Percentiles rank a stretch among this genome's conserved stretches.
Conservation (phyloP, 2,329 filamentous ascomycete species). For the Zymoseptoria pseudotritici region DNA sequence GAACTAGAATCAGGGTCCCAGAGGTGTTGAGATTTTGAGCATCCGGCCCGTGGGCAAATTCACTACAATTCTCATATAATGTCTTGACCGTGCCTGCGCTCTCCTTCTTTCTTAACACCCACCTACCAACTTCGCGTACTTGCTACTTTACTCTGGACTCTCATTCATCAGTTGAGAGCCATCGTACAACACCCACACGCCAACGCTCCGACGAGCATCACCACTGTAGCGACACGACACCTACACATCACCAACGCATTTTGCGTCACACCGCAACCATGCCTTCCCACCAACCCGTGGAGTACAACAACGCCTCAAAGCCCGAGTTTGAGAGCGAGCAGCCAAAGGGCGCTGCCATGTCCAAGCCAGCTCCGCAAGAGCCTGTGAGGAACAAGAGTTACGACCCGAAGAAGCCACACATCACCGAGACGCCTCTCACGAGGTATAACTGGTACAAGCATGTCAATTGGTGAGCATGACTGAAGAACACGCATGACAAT, state of each 20-base stretch:
- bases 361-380: conserved; percentile 39
- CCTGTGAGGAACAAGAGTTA: conserved; percentile 47
- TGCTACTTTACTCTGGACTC: background rate
- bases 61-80: background rate
- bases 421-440: conserved; percentile 75
- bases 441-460: conserved; percentile 82
- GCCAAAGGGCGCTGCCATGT: conserved; percentile 32
- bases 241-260: background rate
- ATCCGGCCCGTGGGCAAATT: too few species aligned
- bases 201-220: background rate
- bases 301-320: conserved; percentile 43
- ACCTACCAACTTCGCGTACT: background rate
- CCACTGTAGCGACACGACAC: background rate
- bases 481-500: background rate
- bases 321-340: conserved; percentile 40
- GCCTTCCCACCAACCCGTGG: conserved; percentile 46
- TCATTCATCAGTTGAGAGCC: background rate
- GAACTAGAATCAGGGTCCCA: too few species aligned
- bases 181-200: background rate
- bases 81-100: background rate
- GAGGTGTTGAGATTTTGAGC: too few species aligned
- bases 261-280: conserved; percentile 28
- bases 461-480: conserved; percentile 63
- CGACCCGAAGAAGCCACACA: conserved; percentile 70
- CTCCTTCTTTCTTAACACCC: background rate